Evolutionary conservation across 2,329 filamentous ascomycete genomes (phyloP), one percentile per base, ranked within the genome.

Genomic region (Sarocladium kiliense): DNA sequence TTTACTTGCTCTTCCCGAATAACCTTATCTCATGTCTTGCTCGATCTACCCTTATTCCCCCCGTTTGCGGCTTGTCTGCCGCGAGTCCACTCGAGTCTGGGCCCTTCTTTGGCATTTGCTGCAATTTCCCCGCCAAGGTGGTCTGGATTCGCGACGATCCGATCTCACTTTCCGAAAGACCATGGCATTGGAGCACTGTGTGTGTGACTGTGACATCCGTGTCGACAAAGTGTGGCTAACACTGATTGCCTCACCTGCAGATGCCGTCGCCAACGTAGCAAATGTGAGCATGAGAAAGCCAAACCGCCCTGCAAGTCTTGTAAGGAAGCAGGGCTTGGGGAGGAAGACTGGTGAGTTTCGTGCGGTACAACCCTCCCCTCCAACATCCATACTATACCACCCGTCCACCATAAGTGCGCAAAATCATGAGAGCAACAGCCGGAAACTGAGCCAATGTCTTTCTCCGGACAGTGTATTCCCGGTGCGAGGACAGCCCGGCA

Each of bases 231-330:
- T 34, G 45, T 49, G 47, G 37, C 55, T 56, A 54, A 56, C 54
- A 36, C n/a, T 30, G 7, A 25, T 36, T 30, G 36, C 16, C 10
- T 49, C 21, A 5, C 39, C 30, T 55, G 16, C 54, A 79, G 77
- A 70, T 82, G 79, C 59, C 78, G 79, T 32, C 77, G 78, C 32
- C 77, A 81, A 72, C 75, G 79, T 57, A 80, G 77, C 64, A 82
- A 81, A 67, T 82, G 79, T 60, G 62, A 77, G 18, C 77, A 81
- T 59, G 75, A 79, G 9, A 76, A 73, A 53, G 71, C 68, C 3
- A 65, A 67, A 21, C 69, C 78, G 25, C 78, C 78, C 16, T 84
- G 80, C 59, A 75, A 78, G 56, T 70, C 76, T 4, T 84, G 80
- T 58, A 64, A 66, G 19, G 74, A 78, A 53, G 76, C 78, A 12